A percentile compares a stretch with the other conserved stretches of the same genome.
phyloP scores from a whole-genome alignment of 139 green algal genomes.

The Picochlorum sp. region DNA sequence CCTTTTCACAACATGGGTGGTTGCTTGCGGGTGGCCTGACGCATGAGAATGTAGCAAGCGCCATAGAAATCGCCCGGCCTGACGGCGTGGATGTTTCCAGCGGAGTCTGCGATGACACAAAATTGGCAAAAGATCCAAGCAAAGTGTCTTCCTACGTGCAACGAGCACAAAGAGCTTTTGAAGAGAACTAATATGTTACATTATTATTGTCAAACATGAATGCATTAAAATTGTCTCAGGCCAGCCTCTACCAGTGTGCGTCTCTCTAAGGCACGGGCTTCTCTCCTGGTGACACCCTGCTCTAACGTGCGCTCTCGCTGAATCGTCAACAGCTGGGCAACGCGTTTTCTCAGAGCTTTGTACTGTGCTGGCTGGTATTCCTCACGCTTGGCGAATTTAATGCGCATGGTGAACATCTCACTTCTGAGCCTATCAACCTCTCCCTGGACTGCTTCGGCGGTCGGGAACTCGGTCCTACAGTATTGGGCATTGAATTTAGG shows the following conservation, averaged over 20 bases:
- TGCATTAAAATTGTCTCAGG: conserved; percentile 22
- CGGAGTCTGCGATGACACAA: conserved; percentile 59
- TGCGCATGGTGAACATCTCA: conserved; percentile 43
- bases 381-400: conserved; percentile 42
- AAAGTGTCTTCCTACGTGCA: conserved; percentile 32
- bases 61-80: conserved; percentile 40
- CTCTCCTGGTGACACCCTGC: conserved; percentile 23
- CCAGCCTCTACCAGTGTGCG: conserved; percentile 21
- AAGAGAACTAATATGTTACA: background rate
- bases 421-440: conserved; percentile 34
- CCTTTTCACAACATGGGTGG: conserved; percentile 44
- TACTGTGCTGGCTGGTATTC: conserved; percentile 15
- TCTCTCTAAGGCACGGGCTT: conserved; percentile 20
- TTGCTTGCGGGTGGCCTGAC: conserved; percentile 65
- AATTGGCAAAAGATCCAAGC: conserved; percentile 37
- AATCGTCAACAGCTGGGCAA: conserved; percentile 45
- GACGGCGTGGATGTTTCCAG: conserved; percentile 73
- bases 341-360: background rate
- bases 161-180: conserved; percentile 14
- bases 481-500: background rate
- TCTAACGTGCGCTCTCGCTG: conserved; percentile 34
- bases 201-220: background rate
- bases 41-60: conserved; percentile 58
- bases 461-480: conserved; percentile 10
- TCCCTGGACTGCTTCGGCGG: conserved; percentile 28